Evolutionary conservation across 768 basidiomycete genomes (phyloP).

Genomic region (Suillus plorans): DNA sequence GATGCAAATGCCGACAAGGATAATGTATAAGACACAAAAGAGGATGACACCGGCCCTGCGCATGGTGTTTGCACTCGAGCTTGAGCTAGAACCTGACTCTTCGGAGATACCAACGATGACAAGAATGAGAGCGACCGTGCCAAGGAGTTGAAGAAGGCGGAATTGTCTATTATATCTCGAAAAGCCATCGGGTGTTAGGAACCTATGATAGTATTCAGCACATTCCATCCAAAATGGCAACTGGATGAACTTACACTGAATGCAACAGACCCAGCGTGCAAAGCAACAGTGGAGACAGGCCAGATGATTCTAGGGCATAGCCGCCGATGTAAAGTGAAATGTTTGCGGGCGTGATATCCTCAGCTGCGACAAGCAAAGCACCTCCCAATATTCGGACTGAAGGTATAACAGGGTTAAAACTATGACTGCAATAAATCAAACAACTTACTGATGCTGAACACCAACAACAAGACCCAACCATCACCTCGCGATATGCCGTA

Average conservation of each 20-base stretch:
- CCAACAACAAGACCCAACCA: conserved; percentile 67
- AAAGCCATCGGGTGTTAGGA: conserved; percentile 26
- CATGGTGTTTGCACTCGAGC: conserved; percentile 25
- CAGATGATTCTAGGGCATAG: conserved; percentile 41
- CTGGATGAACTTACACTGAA: conserved; percentile 30
- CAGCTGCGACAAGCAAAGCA: conserved; percentile 56
- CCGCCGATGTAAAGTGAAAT: conserved; percentile 51
- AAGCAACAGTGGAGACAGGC: conserved; percentile 39
- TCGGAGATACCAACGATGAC: conserved; percentile 33
- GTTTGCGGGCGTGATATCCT: conserved; percentile 39
- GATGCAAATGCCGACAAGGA: conserved; percentile 45
- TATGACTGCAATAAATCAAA: neutral
- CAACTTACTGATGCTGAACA: conserved; percentile 56
- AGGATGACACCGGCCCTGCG: conserved; percentile 36
- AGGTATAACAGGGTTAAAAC: conserved; percentile 7
- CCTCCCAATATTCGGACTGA: conserved; percentile 60
- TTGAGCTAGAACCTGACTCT: conserved; percentile 16
- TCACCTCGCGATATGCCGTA: conserved; percentile 60
- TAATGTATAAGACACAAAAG: conserved; percentile 37
- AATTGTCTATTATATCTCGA: conserved; percentile 13
- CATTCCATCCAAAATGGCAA: neutral
- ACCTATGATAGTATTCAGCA: conserved; percentile 21
- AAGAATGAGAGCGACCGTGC: conserved; percentile 30
- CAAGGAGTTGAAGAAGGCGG: conserved; percentile 30
- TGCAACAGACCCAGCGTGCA: conserved; percentile 36